Base-by-base conservation (phyloP, 2,329 filamentous ascomycete species). In the Colletotrichum graminicola region DNA sequence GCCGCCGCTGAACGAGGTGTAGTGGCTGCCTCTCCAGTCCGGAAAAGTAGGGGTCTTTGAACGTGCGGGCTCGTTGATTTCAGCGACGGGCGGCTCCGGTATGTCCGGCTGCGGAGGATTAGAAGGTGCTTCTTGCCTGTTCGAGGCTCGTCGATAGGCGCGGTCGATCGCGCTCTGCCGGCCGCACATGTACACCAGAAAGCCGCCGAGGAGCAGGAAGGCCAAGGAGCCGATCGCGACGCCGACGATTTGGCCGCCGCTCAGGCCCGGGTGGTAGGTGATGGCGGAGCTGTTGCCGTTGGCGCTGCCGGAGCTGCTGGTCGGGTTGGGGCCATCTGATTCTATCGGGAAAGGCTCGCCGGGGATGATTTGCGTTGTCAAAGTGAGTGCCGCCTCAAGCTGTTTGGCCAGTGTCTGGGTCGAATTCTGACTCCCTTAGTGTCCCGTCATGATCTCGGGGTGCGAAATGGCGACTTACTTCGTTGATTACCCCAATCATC, bases 401-500 rank as follows among this genome's bases (percentile, higher is more conserved):
- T 90, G 88, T 8, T 79, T 75, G 10, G 83, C 80, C 51, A 87
- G 82, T 0, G 85, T 86, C 66, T 84, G 80, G 0, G 84, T 87
- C 7, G 78, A 65, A 74, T 88, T 90, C 76, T 80, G 49, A 3
- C 54, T 3, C 23, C 39, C 65, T 76, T 51, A 77, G 75, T 52
- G 51, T 23, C 21, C 2, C 1, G 16, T 21, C 12, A 39, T 18
- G 8, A 39, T 54, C 21, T 10, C 3, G 10, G 32, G 32, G 23
- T 43, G 34, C 57, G n/a, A 5, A 11, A 36, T 26, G 39, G 7
- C 34, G 26, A 68, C 84, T 72, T 82, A 90, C 88, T 8, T 91
- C 87, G 76, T 95, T 95, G 75, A 95, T 91, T 1, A 89, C 91
- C 3, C 92, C 93, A 21, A 95, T 87, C 93, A 95, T 95, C 29